Evolutionary conservation across 306 rosid species (phyloP).

Genomic region (Albizia julibrissin): DNA sequence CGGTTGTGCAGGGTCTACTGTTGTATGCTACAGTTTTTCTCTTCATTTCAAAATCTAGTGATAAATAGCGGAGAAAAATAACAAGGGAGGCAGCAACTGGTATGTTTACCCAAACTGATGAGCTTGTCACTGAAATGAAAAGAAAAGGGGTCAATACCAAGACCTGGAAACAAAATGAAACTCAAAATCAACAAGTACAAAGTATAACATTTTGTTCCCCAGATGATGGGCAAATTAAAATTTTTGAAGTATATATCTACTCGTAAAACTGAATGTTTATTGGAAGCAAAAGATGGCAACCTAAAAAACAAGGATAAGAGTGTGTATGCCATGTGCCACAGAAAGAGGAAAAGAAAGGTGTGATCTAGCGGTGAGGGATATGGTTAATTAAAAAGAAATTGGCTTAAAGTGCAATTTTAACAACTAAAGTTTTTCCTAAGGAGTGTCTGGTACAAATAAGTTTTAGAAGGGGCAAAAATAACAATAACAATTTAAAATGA

Average conservation of each 20-base stretch:
- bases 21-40: conserved; percentile 80
- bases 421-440: too few relatives aligned
- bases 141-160: conserved; percentile 37
- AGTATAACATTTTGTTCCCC: neutral
- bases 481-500: too few relatives aligned
- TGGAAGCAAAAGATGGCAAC: neutral
- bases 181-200: conserved; percentile 18
- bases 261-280: neutral
- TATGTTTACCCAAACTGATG: conserved; percentile 92
- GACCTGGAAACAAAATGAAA: conserved; percentile 21
- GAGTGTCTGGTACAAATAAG: too few relatives aligned
- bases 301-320: neutral
- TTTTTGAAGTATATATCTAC: neutral
- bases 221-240: neutral
- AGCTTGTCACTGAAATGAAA: conserved; percentile 90
- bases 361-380: too few relatives aligned
- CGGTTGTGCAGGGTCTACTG: conserved; percentile 53
- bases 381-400: too few relatives aligned
- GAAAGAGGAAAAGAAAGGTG: too few relatives aligned
- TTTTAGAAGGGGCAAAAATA: too few relatives aligned
- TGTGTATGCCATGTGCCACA: neutral
- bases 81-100: conserved; percentile 86
- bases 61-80: conserved; percentile 71
- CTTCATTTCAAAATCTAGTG: conserved; percentile 79
- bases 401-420: too few relatives aligned